A percentile compares a stretch with the other conserved stretches of the same genome.
Evolutionary conservation across 2,329 filamentous ascomycete species (phyloP).

Genomic region (Allantophomopsis lycopodina): DNA sequence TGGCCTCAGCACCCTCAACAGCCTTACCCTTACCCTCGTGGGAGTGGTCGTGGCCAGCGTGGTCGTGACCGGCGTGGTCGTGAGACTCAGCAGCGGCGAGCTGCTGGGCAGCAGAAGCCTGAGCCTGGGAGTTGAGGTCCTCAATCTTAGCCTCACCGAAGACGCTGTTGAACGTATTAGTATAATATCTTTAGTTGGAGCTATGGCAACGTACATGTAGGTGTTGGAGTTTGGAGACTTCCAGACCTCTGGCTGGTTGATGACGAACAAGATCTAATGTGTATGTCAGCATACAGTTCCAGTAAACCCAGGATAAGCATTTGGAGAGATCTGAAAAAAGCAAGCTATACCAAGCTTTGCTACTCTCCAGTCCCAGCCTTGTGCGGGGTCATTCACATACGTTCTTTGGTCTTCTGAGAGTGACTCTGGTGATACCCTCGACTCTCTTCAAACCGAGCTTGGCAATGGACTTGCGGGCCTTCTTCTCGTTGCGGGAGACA

Average conservation of each 20-base stretch:
- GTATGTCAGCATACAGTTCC: background rate
- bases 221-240: constrained; percentile 99
- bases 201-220: constrained; percentile 68
- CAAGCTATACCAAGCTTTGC: background rate
- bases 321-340: background rate
- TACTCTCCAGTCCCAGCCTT: too few relatives aligned
- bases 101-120: constrained; percentile 91
- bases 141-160: constrained; percentile 99
- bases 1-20: constrained; percentile 53
- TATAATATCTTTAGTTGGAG: background rate
- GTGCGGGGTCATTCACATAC: constrained; percentile 42
- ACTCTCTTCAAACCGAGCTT: constrained; percentile 97
- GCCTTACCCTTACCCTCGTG: constrained; percentile 57
- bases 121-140: constrained; percentile 96
- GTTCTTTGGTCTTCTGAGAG: constrained; percentile 96
- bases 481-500: constrained; percentile 99
- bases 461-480: constrained; percentile 97
- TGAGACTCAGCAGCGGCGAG: constrained; percentile 59
- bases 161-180: constrained; percentile 45
- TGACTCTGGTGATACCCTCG: constrained; percentile 94
- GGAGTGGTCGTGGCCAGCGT: constrained; percentile 51
- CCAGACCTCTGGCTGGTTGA: constrained; percentile 99
- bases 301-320: background rate
- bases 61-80: constrained; percentile 34
- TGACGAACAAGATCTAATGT: constrained; percentile 88